phyloP scores from a whole-genome alignment of 1,284 basidiomycete species.

The Moniliophthora roreri region DNA sequence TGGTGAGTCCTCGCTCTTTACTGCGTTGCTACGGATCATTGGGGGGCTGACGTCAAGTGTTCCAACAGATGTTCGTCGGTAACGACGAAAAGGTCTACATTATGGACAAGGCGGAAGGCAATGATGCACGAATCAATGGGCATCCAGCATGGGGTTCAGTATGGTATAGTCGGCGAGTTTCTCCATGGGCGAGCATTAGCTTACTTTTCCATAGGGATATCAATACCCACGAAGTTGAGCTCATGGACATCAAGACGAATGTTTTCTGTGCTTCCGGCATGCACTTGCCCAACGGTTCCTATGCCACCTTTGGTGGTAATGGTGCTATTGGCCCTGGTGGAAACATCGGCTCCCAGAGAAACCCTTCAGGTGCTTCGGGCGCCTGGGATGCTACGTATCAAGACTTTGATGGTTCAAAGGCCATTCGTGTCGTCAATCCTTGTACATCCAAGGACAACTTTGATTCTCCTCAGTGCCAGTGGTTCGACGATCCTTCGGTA shows the following conservation, averaged over 20 bases:
- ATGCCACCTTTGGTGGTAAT: conserved; percentile 70
- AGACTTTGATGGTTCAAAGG: conserved; percentile 64
- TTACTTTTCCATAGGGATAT: conserved; percentile 44
- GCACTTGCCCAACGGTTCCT: conserved; percentile 68
- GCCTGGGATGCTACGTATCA: conserved; percentile 60
- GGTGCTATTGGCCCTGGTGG: conserved; percentile 79
- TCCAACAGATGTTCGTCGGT: conserved; percentile 46
- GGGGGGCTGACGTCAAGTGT: neutral
- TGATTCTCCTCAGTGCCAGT: conserved; percentile 58
- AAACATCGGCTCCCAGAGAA: conserved; percentile 48
- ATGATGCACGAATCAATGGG: conserved; percentile 54
- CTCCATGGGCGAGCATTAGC: neutral
- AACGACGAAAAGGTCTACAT: conserved; percentile 57
- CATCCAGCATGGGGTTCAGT: conserved; percentile 55
- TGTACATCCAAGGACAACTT: conserved; percentile 60
- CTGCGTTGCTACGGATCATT: neutral
- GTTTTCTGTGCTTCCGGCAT: conserved; percentile 81
- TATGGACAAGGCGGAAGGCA: conserved; percentile 60
- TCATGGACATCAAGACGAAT: conserved; percentile 79
- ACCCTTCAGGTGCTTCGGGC: conserved; percentile 34
- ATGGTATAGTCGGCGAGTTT: conserved; percentile 32
- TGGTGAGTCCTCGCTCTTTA: conserved; percentile 41
- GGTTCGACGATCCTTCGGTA: conserved; percentile 71
- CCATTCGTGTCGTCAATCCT: conserved; percentile 77
- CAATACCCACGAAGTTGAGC: conserved; percentile 42